Evolutionary conservation across 768 basidiomycete species (phyloP), one percentile per base, ranked within the genome.

Genomic region (Scleroderma citrinum): DNA sequence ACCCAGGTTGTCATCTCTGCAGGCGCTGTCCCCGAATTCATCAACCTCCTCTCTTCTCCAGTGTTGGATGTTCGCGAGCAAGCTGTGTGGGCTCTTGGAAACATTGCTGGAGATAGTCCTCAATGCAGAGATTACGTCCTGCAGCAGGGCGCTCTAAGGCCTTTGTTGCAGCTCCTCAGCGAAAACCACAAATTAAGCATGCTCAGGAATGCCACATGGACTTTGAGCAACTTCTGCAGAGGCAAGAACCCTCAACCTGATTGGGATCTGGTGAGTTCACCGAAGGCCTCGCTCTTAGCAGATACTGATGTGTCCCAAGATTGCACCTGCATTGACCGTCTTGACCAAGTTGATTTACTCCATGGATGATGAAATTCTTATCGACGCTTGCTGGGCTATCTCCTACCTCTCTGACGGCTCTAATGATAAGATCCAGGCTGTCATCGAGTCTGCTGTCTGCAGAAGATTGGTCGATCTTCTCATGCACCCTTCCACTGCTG

Each of bases 351-450:
- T 99, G 59, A 97, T 99, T 69, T 98, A 97, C 72, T 97, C 95
- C 26, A 79, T 98, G 61, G 96, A 99, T 65, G 96, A 98, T 61
- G 96, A 99, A 71, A 97, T 97, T 58, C 74, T 99, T 61, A 99
- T 99, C 62, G 96, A 99, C 67, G 96, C 96, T 13, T 99, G 96
- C 76, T 99, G 96, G 96, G 96, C 96, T 23, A 95, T 99, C 68
- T 97, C 94, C 35, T 99, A 99, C 71, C 85, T 99, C 34, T 98
- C 95, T 2, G 96, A 99, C 66, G 96, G 96, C 43, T 89, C 93
- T 30, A 96, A 96, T 63, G 96, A 99, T 75, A 99, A 99, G 76
- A 99, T 99, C 51, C 96, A 99, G 69, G 96, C 96, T 29, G 96
- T 99, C 49, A 98, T 99, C 60, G 95, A 98, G 71, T 91, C 90